Percentiles rank a stretch among this genome's conserved stretches.
Conservation (phyloP, 2,329 filamentous ascomycete species). For the Cladosporium sp. region DNA sequence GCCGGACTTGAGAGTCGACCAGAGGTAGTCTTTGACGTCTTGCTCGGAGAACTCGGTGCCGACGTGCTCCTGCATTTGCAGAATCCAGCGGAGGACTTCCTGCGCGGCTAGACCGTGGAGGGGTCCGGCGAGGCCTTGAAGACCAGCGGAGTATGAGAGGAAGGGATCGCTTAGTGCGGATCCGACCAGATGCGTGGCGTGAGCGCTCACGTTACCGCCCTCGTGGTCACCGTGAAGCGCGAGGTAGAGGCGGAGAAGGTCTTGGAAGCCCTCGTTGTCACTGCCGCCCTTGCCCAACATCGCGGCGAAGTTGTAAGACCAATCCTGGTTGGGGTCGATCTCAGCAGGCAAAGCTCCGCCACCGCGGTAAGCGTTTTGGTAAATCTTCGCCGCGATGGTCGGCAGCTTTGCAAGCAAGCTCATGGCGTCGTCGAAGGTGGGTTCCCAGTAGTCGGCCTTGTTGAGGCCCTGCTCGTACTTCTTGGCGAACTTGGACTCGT, state of each 20-base stretch:
- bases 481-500: conserved; percentile 89
- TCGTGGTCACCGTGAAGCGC: conserved; percentile 97
- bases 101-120: conserved; percentile 90
- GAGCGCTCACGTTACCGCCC: conserved; percentile 94
- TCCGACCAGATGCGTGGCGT: conserved; percentile 90
- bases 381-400: conserved; percentile 94
- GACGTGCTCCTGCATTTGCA: conserved; percentile 90
- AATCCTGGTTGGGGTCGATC: conserved; percentile 82
- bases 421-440: conserved; percentile 93
- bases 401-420: conserved; percentile 92
- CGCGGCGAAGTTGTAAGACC: conserved; percentile 97
- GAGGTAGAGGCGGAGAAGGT: conserved; percentile 87
- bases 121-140: conserved; percentile 92
- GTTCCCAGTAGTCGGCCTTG: conserved; percentile 99
- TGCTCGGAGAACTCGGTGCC: conserved; percentile 71
- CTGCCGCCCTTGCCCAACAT: conserved; percentile 88
- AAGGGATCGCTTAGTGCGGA: conserved; percentile 92
- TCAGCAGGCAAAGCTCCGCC: conserved; percentile 70
- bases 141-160: conserved; percentile 90
- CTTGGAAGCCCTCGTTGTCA: conserved; percentile 90
- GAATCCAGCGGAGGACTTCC: conserved; percentile 93
- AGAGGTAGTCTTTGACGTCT: conserved; percentile 85
- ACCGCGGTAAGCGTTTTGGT: conserved; percentile 78
- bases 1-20: conserved; percentile 87
- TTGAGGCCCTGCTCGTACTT: conserved; percentile 84